Evolutionary conservation across 768 basidiomycete species (phyloP).

Genomic region (Suillus variegatus): DNA sequence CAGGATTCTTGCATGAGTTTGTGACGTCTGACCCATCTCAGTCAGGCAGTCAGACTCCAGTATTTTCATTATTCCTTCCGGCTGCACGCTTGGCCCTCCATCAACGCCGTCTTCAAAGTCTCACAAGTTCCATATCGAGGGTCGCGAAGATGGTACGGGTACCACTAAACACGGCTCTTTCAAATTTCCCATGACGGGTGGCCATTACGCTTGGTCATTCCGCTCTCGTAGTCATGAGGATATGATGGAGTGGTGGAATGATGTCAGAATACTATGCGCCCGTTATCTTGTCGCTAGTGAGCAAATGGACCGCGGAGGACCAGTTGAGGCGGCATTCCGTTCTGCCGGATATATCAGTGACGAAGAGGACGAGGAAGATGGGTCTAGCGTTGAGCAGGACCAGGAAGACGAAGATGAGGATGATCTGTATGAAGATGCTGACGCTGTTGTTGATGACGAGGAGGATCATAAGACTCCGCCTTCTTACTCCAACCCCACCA

Average conservation of each 20-base stretch:
- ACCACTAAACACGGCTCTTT: conserved; percentile 60
- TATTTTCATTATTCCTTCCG: conserved; percentile 91
- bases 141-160: conserved; percentile 78
- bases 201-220: conserved; percentile 84
- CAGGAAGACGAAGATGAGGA: conserved; percentile 52
- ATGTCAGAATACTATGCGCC: conserved; percentile 90
- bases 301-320: conserved; percentile 88
- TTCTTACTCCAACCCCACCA: conserved; percentile 55
- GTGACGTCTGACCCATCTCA: conserved; percentile 68
- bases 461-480: conserved; percentile 53
- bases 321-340: conserved; percentile 89
- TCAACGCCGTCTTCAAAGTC: conserved; percentile 62
- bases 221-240: conserved; percentile 87
- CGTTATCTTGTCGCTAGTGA: conserved; percentile 94
- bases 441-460: conserved; percentile 37
- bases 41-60: conserved; percentile 53
- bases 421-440: conserved; percentile 43
- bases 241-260: conserved; percentile 99
- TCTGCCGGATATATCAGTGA: conserved; percentile 87
- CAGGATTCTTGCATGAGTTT: conserved; percentile 96
- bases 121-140: conserved; percentile 98
- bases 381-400: conserved; percentile 47
- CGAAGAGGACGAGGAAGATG: conserved; percentile 64
- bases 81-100: conserved; percentile 94
- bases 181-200: conserved; percentile 35